A percentile compares a stretch with the other conserved stretches of the same genome.
Evolutionary conservation across 2,329 filamentous ascomycete species (phyloP).

Genomic region (Cercospora sojina): DNA sequence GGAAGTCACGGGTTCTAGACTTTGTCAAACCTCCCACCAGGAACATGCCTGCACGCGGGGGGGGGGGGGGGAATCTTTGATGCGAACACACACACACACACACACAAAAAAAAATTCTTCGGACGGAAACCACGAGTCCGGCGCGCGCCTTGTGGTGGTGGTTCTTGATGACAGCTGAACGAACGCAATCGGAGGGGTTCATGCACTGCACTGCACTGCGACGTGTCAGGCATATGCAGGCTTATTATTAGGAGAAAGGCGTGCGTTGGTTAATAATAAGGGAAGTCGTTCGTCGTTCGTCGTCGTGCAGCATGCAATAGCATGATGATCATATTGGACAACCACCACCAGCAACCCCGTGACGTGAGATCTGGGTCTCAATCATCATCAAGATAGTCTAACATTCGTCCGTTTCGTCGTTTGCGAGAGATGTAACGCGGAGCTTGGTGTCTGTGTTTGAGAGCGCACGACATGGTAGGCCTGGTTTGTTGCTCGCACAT

Average conservation of each 20-base stretch:
- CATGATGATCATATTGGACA: conserved; percentile 19
- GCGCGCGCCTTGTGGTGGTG: neutral
- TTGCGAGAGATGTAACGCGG: conserved; percentile 14
- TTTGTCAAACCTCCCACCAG: conserved; percentile 13
- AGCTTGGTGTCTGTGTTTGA: too few relatives aligned
- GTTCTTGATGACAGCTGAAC: conserved; percentile 9
- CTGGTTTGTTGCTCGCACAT: neutral
- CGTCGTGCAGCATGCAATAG: conserved; percentile 16
- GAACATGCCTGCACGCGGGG: conserved; percentile 17
- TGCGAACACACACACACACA: neutral
- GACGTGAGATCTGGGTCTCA: too few relatives aligned
- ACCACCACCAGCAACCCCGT: neutral
- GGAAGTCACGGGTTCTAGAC: conserved; percentile 1
- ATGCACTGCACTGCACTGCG: too few relatives aligned
- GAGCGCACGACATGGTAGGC: neutral
- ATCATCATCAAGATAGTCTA: too few relatives aligned
- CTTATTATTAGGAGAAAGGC: too few relatives aligned
- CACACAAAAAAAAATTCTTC: too few relatives aligned
- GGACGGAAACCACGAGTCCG: neutral
- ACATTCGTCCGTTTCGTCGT: neutral
- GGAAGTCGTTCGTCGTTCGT: too few relatives aligned
- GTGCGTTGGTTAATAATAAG: too few relatives aligned
- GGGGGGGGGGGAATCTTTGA: neutral
- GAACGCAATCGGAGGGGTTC: conserved; percentile 3
- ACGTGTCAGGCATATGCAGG: conserved; percentile 18